These are phyloP conservation scores for Apiotrichum gracile DNA, from an alignment of 1,284 basidiomycete genomes.

Conservation along the genomic window DNA sequence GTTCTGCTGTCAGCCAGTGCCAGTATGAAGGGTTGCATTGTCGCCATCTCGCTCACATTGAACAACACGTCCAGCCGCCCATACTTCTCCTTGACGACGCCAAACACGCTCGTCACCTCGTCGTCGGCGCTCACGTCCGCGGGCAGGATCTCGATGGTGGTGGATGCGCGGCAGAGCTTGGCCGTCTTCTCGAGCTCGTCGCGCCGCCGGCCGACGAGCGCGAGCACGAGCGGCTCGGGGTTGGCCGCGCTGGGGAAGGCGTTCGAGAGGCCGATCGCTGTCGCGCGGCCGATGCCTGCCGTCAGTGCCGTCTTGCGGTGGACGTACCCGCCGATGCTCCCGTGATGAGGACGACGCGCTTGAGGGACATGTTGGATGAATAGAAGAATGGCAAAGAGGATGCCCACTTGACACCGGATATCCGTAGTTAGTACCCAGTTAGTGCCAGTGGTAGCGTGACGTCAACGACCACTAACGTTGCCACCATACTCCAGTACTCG, in stretches of 20 bases:
- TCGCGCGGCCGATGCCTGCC: conserved; percentile 53
- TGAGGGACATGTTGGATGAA: conserved; percentile 3
- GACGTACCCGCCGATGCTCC: too few relatives aligned
- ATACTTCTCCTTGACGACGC: conserved; percentile 54
- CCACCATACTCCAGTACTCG: too few relatives aligned
- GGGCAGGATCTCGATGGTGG: conserved; percentile 48
- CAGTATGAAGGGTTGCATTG: background rate
- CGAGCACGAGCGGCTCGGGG: conserved; percentile 56
- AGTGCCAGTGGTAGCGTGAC: too few relatives aligned
- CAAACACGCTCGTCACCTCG: conserved; percentile 53
- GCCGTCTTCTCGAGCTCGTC: conserved; percentile 59
- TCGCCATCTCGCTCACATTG: conserved; percentile 54
- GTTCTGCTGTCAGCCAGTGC: too few relatives aligned
- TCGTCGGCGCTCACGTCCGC: conserved; percentile 55
- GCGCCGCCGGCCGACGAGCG: conserved; percentile 56
- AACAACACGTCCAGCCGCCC: conserved; percentile 69
- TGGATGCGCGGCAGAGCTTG: conserved; percentile 26
- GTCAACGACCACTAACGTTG: too few relatives aligned
- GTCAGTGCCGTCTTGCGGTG: too few relatives aligned
- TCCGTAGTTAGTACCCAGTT: too few relatives aligned
- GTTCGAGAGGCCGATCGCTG: conserved; percentile 53
- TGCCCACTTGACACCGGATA: too few relatives aligned
- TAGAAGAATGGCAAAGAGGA: too few relatives aligned
- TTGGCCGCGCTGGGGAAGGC: conserved; percentile 35
- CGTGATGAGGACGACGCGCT: conserved; percentile 42